A percentile compares a stretch with the other conserved stretches of the same genome.
phyloP scores from a whole-genome alignment of 805 yeast species.

The Yarrowia sp. region DNA sequence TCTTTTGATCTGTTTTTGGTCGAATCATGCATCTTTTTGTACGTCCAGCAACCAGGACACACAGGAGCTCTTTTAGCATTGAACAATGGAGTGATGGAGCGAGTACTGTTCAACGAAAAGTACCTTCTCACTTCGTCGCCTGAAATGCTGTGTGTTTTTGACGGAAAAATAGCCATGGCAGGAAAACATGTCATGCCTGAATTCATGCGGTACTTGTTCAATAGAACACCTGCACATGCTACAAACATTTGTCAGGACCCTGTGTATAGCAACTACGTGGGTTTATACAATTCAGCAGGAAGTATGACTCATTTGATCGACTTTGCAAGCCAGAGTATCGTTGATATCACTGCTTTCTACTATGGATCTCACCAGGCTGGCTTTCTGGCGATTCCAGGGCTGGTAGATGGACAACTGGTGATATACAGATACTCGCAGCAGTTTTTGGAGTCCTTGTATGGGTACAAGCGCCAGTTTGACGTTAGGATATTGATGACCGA shows the following conservation, averaged over 20 bases:
- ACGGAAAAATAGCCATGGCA: conserved; percentile 7
- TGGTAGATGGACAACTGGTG: conserved; percentile 1
- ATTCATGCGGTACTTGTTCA: conserved; percentile 3
- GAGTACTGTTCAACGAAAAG: background rate
- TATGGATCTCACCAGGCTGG: background rate
- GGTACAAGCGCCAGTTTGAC: background rate
- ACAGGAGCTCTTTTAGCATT: background rate
- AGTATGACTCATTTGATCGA: conserved; percentile 9
- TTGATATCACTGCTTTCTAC: background rate
- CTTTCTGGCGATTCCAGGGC: background rate
- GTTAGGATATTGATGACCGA: background rate
- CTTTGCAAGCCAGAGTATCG: background rate
- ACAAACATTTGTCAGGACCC: conserved; percentile 3
- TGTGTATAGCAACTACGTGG: background rate
- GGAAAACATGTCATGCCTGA: conserved; percentile 15
- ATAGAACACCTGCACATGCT: background rate
- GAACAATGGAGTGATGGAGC: conserved; percentile 14
- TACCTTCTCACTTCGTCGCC: background rate
- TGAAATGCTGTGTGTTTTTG: conserved; percentile 7
- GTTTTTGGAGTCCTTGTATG: background rate
- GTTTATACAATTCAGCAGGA: background rate
- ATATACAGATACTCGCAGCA: background rate
- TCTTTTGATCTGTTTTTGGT: conserved; percentile 10
- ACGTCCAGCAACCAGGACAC: conserved; percentile 3
- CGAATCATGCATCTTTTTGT: conserved; percentile 3